These are phyloP conservation scores for Paraphoma chrysanthemicola DNA, from an alignment of 2,329 filamentous ascomycete genomes.

Conservation along the genomic window DNA sequence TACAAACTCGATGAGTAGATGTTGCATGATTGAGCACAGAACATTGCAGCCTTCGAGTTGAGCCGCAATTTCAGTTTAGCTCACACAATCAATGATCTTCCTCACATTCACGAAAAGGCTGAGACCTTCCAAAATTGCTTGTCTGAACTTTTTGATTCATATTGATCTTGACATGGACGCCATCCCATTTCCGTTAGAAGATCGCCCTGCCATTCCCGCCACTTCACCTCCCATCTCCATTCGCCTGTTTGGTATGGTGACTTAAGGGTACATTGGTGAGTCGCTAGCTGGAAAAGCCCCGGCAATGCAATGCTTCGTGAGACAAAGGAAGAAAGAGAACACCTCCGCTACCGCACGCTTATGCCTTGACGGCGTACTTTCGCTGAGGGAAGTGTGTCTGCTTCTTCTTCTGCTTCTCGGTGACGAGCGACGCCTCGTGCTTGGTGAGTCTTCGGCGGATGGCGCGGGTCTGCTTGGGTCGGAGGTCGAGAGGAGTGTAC, in stretches of 20 bases:
- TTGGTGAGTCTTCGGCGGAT: constrained; percentile 94
- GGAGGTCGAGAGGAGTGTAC: constrained; percentile 96
- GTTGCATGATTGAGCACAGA: too few species aligned
- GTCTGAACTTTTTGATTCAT: constrained; percentile 51
- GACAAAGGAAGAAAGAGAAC: constrained; percentile 47
- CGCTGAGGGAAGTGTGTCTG: constrained; percentile 95
- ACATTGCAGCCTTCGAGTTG: too few species aligned
- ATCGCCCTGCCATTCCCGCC: constrained; percentile 43
- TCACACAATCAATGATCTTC: too few species aligned
- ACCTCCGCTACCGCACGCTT: constrained; percentile 37
- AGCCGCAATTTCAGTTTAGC: too few species aligned
- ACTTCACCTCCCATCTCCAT: constrained; percentile 41
- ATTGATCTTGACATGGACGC: constrained; percentile 51
- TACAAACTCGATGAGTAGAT: too few species aligned
- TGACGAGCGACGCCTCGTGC: constrained; percentile 82
- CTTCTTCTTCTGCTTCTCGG: constrained; percentile 98
- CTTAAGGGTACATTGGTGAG: constrained; percentile 49
- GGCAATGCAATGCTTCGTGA: constrained; percentile 52
- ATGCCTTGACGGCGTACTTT: constrained; percentile 98
- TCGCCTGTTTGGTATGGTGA: constrained; percentile 41
- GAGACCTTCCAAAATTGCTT: constrained; percentile 9
- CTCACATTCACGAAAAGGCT: too few species aligned
- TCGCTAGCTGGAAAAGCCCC: constrained; percentile 47
- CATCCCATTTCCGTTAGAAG: constrained; percentile 48
- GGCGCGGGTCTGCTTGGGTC: constrained; percentile 96